A percentile compares a stretch with the other conserved stretches of the same genome.
phyloP scores from a whole-genome alignment of 2,329 filamentous ascomycete species.

The Dactylonectria estremocensis region DNA sequence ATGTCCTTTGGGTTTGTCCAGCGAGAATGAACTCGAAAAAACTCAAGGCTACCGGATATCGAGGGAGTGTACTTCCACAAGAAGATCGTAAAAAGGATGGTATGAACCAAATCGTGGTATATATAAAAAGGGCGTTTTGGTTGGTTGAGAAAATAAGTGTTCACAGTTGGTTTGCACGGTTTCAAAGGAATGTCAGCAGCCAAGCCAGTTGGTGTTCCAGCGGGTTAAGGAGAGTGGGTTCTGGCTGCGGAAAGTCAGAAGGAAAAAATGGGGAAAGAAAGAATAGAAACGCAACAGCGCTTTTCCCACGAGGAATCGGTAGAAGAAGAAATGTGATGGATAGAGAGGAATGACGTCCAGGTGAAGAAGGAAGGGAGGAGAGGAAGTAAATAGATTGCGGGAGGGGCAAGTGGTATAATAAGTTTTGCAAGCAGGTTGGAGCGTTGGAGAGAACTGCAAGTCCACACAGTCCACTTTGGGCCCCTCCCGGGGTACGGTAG shows the following conservation, averaged over 20 bases:
- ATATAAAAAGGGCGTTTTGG: slow-evolving; percentile 29
- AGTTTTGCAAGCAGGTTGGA: slow-evolving; percentile 26
- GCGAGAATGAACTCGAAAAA: slow-evolving; percentile 49
- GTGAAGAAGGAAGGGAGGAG: slow-evolving; percentile 37
- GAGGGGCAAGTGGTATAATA: slow-evolving; percentile 47
- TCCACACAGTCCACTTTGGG: too few relatives aligned
- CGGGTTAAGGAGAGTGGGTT: slow-evolving; percentile 53
- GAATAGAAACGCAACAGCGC: slow-evolving; percentile 47
- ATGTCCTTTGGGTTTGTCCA: slow-evolving; percentile 41
- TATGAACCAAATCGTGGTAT: slow-evolving; percentile 20
- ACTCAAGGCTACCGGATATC: slow-evolving; percentile 41
- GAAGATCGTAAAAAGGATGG: neutral
- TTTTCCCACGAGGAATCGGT: slow-evolving; percentile 41
- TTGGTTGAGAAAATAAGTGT: slow-evolving; percentile 15
- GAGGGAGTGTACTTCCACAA: slow-evolving; percentile 25
- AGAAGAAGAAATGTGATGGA: slow-evolving; percentile 42
- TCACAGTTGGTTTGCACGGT: slow-evolving; percentile 7
- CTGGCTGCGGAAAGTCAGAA: slow-evolving; percentile 55
- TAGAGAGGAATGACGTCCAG: slow-evolving; percentile 43
- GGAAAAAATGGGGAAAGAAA: slow-evolving; percentile 52
- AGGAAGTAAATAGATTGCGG: slow-evolving; percentile 45
- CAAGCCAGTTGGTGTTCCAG: slow-evolving; percentile 69
- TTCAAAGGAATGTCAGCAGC: slow-evolving; percentile 70
- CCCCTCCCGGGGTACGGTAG: neutral
- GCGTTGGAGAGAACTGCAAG: neutral